These are phyloP conservation scores for Yamadazyma membranifaciens DNA, from an alignment of 1,139 yeast genomes.

Conservation along the genomic window DNA sequence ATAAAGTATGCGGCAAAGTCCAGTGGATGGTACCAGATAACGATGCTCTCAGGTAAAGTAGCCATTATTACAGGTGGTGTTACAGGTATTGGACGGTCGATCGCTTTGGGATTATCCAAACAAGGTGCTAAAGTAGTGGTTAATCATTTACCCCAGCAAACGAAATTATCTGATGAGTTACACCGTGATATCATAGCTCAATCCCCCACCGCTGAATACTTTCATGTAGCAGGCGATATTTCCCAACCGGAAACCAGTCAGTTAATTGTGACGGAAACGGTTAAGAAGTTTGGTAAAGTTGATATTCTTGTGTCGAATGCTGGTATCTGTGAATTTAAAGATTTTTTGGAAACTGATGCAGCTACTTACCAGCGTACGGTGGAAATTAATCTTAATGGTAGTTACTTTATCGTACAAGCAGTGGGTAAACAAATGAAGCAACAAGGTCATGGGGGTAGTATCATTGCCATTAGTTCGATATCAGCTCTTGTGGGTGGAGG, in stretches of 20 bases:
- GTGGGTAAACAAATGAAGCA: slow-evolving; percentile 43
- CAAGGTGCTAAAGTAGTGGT: slow-evolving; percentile 22
- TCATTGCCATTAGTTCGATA: slow-evolving; percentile 39
- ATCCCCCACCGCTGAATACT: slow-evolving; percentile 17
- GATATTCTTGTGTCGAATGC: slow-evolving; percentile 47
- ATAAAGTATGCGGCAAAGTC: no score
- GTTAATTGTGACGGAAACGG: slow-evolving; percentile 30
- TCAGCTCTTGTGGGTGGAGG: slow-evolving; percentile 43
- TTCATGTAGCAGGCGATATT: slow-evolving; percentile 43
- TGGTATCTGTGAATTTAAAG: slow-evolving; percentile 26
- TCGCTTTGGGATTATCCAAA: slow-evolving; percentile 20
- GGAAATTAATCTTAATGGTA: slow-evolving; percentile 41
- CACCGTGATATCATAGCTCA: slow-evolving; percentile 16
- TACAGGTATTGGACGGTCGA: slow-evolving; percentile 26
- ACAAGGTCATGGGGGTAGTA: slow-evolving; percentile 49
- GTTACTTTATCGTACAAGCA: slow-evolving; percentile 44
- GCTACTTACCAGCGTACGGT: slow-evolving; percentile 28
- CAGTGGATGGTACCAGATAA: neutral
- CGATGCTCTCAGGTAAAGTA: slow-evolving; percentile 17
- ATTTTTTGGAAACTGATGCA: slow-evolving; percentile 29
- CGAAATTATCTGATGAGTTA: slow-evolving; percentile 18
- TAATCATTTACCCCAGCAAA: slow-evolving; percentile 23
- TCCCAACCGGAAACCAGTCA: slow-evolving; percentile 35
- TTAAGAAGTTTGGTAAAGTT: slow-evolving; percentile 35
- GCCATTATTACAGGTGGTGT: slow-evolving; percentile 29